Percentiles rank a stretch among this genome's conserved stretches.
These are phyloP conservation scores for Ogataea chonburiensis DNA, from an alignment of 805 yeast genomes.

Conservation along the genomic window DNA sequence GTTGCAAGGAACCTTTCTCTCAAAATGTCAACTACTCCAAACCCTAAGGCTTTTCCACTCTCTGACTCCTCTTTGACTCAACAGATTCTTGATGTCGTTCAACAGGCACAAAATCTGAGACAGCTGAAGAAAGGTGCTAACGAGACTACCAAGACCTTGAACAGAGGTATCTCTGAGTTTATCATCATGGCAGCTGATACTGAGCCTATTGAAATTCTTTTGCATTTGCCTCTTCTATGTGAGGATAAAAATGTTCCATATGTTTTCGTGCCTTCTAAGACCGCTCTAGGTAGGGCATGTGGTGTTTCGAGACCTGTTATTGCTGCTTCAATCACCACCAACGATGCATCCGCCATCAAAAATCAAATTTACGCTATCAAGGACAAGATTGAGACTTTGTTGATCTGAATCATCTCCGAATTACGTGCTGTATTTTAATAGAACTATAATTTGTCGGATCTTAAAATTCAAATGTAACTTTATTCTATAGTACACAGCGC, in stretches of 20 bases:
- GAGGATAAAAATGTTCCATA: slow-evolving; percentile 99
- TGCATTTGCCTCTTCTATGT: slow-evolving; percentile 95
- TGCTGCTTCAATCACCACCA: slow-evolving; percentile 97
- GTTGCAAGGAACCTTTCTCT: slow-evolving; percentile 52
- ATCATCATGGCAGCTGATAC: slow-evolving; percentile 99
- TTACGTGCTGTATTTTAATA: not conserved
- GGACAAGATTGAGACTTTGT: slow-evolving; percentile 98
- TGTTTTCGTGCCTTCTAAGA: slow-evolving; percentile 97
- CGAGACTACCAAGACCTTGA: slow-evolving; percentile 98
- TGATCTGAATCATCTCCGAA: slow-evolving; percentile 54
- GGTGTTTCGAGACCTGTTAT: slow-evolving; percentile 99
- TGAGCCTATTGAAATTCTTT: slow-evolving; percentile 96
- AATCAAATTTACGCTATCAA: slow-evolving; percentile 95
- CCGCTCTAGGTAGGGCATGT: slow-evolving; percentile 99
- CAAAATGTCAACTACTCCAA: slow-evolving; percentile 80
- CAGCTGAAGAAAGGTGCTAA: slow-evolving; percentile 99
- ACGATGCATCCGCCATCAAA: slow-evolving; percentile 97
- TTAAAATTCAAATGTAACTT: no score
- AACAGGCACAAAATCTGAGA: slow-evolving; percentile 96
- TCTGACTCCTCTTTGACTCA: slow-evolving; percentile 95
- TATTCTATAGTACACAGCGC: no score
- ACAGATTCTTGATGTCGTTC: slow-evolving; percentile 96
- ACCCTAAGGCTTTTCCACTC: slow-evolving; percentile 98
- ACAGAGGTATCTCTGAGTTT: slow-evolving; percentile 99
- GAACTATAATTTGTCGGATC: not conserved